These are phyloP conservation scores for Suillus tomentosus DNA, from an alignment of 768 basidiomycete genomes.

Conservation along the genomic window DNA sequence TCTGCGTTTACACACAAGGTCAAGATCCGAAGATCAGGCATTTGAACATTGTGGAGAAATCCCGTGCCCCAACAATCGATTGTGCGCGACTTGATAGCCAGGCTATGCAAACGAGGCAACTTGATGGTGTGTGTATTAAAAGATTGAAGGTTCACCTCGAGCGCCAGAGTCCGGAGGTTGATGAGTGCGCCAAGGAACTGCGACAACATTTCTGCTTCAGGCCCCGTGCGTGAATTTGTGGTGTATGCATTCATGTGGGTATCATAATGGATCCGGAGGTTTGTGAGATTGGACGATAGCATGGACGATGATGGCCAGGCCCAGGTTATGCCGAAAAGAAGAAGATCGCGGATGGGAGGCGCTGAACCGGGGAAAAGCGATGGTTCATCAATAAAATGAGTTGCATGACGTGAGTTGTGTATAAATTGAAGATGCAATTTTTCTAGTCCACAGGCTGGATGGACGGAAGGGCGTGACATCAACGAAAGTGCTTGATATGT, in stretches of 20 bases:
- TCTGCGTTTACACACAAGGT: neutral
- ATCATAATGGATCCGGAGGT: conserved; percentile 12
- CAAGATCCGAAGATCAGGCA: neutral
- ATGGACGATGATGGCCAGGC: neutral
- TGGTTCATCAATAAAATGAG: too few species aligned
- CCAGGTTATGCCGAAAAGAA: neutral
- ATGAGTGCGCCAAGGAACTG: neutral
- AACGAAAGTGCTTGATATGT: neutral
- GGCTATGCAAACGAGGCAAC: neutral
- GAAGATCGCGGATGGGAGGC: conserved; percentile 1
- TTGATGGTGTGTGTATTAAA: neutral
- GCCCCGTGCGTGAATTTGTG: neutral
- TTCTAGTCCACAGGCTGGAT: neutral
- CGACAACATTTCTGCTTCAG: neutral
- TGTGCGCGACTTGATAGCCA: neutral
- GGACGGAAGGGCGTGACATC: neutral
- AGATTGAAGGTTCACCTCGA: neutral
- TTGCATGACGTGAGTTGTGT: neutral
- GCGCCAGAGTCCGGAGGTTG: neutral
- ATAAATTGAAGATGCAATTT: neutral
- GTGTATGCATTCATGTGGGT: neutral
- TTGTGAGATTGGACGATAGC: conserved; percentile 13
- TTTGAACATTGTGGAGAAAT: neutral
- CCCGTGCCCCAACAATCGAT: neutral
- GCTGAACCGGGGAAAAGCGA: neutral